Base-by-base conservation (phyloP, 2,329 filamentous ascomycete species). In the Diaporthe australafricana region DNA sequence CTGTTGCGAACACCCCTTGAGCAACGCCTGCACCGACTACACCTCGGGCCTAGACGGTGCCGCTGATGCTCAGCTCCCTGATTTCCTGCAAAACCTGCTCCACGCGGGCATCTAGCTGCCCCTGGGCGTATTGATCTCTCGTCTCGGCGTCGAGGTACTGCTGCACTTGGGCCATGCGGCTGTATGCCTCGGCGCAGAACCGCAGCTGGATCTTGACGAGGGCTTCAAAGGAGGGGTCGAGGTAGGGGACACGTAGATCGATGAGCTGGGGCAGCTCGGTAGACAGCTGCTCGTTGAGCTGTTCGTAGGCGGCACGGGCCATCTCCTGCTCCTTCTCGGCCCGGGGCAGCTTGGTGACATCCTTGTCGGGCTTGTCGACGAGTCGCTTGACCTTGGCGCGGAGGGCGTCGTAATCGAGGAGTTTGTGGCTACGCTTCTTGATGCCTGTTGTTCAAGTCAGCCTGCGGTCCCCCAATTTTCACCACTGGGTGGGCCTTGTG, bases 81-180 rank as follows among this genome's bases (percentile, higher is more conserved):
- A 99, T 99, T 86, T 99, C 95, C 76, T 98, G 95, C 83, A 99
- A 81, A 52, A 98, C 96, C 83, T 98, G 93, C 84, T 99, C 96
- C 38, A 99, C 96, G 75, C 94, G 87, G 73, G 91, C 93, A 81
- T 99, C 96, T 77, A 99, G 85, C 76, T 98, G 94, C 32, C 96
- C 96, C 77, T 95, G 91, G 1, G 96, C 96, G 82, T 99, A 99
- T 83, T 98, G 93, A 76, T 99, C 96, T 82, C 96, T 89, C 67
- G 96, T 98, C 79, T 98, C 95, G 38, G 96, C 93, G 80, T 98
- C 96, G 40, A 99, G 88, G 81, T 98, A 98, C 84, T 99, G 96
- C 85, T 99, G 96, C 71, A 99, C 97, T 85, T 99, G 97, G 32
- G 97, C 96, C 96, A 99, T 99, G 60, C 96, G 89, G 74, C 92